Conservation (phyloP, 2,329 filamentous ascomycete species). For the Neopestalotiopsis clavispora region DNA sequence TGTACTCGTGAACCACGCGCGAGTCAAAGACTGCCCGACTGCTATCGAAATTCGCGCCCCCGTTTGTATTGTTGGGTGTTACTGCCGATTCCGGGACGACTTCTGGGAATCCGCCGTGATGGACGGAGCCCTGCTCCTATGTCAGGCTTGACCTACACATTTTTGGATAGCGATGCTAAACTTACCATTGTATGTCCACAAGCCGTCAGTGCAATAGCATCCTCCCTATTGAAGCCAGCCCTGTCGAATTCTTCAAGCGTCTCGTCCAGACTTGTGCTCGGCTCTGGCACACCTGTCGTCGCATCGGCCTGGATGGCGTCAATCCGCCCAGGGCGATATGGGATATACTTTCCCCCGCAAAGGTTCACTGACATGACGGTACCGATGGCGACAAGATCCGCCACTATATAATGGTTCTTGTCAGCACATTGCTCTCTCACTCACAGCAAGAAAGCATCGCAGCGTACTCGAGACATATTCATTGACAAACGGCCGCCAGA, state of each 20-base stretch:
- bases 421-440: not conserved
- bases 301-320: slow-evolving; percentile 32
- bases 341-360: slow-evolving; percentile 32
- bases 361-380: slow-evolving; percentile 35
- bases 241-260: slow-evolving; percentile 30
- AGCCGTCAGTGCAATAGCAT: slow-evolving; percentile 32
- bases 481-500: slow-evolving; percentile 30
- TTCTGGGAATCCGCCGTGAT: slow-evolving; percentile 32
- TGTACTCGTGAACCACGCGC: slow-evolving; percentile 30
- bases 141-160: not conserved
- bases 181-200: slow-evolving; percentile 31
- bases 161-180: too few species aligned
- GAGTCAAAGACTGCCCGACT: slow-evolving; percentile 28
- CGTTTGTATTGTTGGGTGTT: slow-evolving; percentile 30
- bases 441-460: too few species aligned
- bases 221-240: slow-evolving; percentile 30
- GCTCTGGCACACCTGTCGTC: slow-evolving; percentile 33
- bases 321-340: slow-evolving; percentile 31
- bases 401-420: slow-evolving; percentile 24
- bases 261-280: slow-evolving; percentile 28
- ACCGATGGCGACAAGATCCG: slow-evolving; percentile 33
- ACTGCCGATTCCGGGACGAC: slow-evolving; percentile 26
- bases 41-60: slow-evolving; percentile 29
- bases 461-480: slow-evolving; percentile 33
- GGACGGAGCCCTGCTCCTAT: slow-evolving; percentile 27